Percentiles rank a stretch among this genome's conserved stretches.
Evolutionary conservation across 768 basidiomycete species (phyloP).

Genomic region (Grammothele lineata): DNA sequence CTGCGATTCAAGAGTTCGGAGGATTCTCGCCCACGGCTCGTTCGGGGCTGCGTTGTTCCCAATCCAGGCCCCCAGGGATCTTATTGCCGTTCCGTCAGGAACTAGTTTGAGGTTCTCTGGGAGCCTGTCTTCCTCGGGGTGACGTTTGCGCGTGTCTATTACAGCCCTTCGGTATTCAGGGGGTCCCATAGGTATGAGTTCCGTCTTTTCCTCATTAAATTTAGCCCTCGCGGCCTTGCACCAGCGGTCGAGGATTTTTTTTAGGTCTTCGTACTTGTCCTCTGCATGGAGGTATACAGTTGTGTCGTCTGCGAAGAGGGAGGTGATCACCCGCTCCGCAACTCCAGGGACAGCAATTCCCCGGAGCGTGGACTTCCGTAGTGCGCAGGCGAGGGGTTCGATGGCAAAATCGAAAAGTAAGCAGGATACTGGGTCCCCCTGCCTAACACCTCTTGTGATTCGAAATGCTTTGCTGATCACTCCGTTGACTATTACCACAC

Average conservation of each 20-base stretch:
- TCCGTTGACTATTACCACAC: constrained; percentile 33
- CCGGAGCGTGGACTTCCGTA: constrained; percentile 14
- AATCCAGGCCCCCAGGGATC: constrained; percentile 16
- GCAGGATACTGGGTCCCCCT: constrained; percentile 33
- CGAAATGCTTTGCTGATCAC: constrained; percentile 20
- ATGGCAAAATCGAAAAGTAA: constrained; percentile 30
- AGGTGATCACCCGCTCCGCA: constrained; percentile 5
- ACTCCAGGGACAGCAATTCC: constrained; percentile 18
- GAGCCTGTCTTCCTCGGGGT: background rate
- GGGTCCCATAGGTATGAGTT: constrained; percentile 32
- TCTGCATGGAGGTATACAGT: constrained; percentile 25
- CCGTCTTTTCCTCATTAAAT: constrained; percentile 40
- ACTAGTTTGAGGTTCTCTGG: background rate
- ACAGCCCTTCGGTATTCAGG: constrained; percentile 18
- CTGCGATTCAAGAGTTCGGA: no score
- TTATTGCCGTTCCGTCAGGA: background rate
- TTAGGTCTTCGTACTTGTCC: constrained; percentile 25
- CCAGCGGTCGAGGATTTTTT: constrained; percentile 25
- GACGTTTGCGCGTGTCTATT: no score
- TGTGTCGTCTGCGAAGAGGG: constrained; percentile 28
- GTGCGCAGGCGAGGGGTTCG: constrained; percentile 24
- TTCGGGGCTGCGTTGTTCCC: constrained; percentile 8
- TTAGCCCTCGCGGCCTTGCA: constrained; percentile 36
- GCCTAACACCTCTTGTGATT: constrained; percentile 31
- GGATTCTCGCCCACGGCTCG: no score